phyloP scores from a whole-genome alignment of 73 alveolate genomes.

The Tetrahymena thermophila region DNA sequence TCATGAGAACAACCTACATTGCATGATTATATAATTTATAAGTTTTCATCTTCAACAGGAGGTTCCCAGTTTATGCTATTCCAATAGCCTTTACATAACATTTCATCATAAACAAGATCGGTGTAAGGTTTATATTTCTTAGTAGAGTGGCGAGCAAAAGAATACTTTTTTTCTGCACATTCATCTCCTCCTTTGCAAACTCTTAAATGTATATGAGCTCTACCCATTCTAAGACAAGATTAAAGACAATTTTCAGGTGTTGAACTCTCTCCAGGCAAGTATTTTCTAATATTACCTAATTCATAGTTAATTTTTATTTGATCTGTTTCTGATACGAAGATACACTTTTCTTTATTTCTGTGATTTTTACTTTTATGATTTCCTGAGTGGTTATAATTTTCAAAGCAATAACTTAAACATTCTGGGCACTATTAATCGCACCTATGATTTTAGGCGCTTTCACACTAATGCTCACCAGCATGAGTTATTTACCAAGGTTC shows the following conservation, averaged over 20 bases:
- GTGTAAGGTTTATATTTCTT: neutral
- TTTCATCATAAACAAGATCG: neutral
- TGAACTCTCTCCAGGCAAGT: neutral
- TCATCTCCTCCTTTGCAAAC: neutral
- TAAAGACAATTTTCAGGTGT: neutral
- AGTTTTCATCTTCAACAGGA: neutral
- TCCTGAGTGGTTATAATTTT: neutral
- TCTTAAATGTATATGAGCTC: neutral
- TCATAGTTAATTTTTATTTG: neutral
- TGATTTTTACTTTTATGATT: neutral
- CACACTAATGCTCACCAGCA: neutral
- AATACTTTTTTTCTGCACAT: neutral
- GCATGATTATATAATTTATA: neutral
- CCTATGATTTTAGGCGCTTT: neutral
- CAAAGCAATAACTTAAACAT: neutral
- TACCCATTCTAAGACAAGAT: neutral
- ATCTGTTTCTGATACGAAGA: neutral
- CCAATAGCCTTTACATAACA: neutral
- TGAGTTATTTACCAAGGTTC: neutral
- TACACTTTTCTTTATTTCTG: neutral
- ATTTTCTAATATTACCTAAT: neutral
- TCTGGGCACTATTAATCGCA: neutral
- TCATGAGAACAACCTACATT: neutral
- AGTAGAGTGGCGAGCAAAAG: neutral
- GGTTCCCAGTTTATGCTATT: neutral